These are phyloP conservation scores for Erodium chrysanthum DNA, from an alignment of 441 rosid species.

Conservation along the genomic window DNA sequence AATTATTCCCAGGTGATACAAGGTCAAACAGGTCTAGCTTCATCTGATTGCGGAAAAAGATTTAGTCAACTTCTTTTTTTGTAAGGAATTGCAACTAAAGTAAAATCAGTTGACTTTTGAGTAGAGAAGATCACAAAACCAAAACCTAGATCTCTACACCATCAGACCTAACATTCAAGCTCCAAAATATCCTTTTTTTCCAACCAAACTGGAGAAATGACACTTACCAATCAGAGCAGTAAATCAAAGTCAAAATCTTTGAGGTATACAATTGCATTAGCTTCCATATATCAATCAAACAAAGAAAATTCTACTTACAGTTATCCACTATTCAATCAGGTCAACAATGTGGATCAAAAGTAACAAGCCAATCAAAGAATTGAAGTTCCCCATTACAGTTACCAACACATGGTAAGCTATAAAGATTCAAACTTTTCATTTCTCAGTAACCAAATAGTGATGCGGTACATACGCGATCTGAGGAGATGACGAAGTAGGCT, in stretches of 20 bases:
- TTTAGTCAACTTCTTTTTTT: background rate
- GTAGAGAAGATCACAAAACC: background rate
- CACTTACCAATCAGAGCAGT: background rate
- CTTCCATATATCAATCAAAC: constrained; percentile 1
- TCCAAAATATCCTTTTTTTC: background rate
- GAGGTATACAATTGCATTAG: background rate
- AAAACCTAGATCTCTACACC: background rate
- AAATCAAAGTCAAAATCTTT: background rate
- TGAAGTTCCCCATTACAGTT: background rate
- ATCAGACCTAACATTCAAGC: background rate
- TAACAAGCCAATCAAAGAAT: background rate
- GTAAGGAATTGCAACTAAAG: background rate
- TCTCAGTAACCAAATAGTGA: constrained; percentile 4
- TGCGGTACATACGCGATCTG: constrained; percentile 44
- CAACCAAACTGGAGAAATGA: too few relatives aligned
- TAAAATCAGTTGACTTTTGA: background rate
- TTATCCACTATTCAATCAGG: background rate
- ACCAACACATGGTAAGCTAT: background rate
- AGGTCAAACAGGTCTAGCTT: background rate
- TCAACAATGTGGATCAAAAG: background rate
- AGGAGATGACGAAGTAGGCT: constrained; percentile 73
- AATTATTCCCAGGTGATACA: background rate
- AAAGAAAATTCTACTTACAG: background rate
- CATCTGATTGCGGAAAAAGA: background rate
- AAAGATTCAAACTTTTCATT: background rate